A percentile compares a stretch with the other conserved stretches of the same genome.
These are phyloP conservation scores for Albatrellus sp. DNA, from an alignment of 1,284 basidiomycete genomes.

Conservation along the genomic window DNA sequence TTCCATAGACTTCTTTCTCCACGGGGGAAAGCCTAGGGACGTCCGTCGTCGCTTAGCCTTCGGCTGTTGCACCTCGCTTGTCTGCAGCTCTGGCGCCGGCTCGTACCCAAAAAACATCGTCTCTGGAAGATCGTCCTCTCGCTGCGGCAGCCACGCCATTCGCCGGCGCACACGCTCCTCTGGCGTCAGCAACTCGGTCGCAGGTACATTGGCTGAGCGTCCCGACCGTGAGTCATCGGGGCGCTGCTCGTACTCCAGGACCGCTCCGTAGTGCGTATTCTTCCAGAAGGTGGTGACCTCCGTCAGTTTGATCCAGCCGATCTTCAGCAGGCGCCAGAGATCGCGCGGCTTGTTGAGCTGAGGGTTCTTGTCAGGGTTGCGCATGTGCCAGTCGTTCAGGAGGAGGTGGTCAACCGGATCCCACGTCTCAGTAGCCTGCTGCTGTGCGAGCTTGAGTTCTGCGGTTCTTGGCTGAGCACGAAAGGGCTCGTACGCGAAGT, in stretches of 20 bases:
- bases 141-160: background rate
- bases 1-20: too few relatives aligned
- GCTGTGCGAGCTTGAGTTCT: conserved; percentile 3
- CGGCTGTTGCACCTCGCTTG: too few relatives aligned
- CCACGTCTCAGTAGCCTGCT: conserved; percentile 5
- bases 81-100: too few relatives aligned
- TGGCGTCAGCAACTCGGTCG: background rate
- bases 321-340: conserved; percentile 8
- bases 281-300: conserved; percentile 1
- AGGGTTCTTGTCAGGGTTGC: conserved; percentile 6
- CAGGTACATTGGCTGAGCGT: background rate
- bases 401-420: conserved; percentile 6
- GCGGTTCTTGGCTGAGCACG: too few relatives aligned
- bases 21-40: too few relatives aligned
- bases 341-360: background rate
- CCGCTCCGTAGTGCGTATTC: background rate
- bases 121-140: background rate
- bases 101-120: too few relatives aligned
- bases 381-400: conserved; percentile 9
- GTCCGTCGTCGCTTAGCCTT: too few relatives aligned
- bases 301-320: conserved; percentile 7
- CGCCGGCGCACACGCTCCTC: too few relatives aligned
- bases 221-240: background rate
- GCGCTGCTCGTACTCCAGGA: background rate
- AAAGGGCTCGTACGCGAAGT: conserved; percentile 3